phyloP scores from a whole-genome alignment of 371 early-diverging fungal species.

The Haplosporangium sp. region DNA sequence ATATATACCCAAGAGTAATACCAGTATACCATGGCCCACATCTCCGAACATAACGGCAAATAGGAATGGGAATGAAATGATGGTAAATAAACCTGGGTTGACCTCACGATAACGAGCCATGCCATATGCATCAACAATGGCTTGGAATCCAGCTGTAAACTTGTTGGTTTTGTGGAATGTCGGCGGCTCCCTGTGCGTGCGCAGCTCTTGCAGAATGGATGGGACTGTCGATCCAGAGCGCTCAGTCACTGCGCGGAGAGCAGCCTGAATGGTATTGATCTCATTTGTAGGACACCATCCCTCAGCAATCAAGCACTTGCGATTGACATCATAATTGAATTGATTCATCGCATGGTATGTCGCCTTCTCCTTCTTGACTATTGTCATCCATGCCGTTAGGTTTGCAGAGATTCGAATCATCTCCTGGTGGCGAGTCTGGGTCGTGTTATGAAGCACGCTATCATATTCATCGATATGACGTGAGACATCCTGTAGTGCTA shows the following conservation, averaged over 20 bases:
- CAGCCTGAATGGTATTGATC: constrained; percentile 81
- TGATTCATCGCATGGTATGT: constrained; percentile 95
- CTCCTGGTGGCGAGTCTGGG: constrained; percentile 85
- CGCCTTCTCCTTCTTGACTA: constrained; percentile 97
- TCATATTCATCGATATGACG: constrained; percentile 57
- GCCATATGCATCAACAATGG: constrained; percentile 98
- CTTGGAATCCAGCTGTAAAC: constrained; percentile 97
- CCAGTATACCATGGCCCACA: constrained; percentile 96
- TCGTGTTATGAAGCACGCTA: constrained; percentile 84
- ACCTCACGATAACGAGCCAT: constrained; percentile 98
- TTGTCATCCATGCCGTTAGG: constrained; percentile 87
- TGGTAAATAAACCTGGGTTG: constrained; percentile 98
- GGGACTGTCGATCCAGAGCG: constrained; percentile 88
- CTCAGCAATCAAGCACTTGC: constrained; percentile 96
- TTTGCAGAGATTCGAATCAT: constrained; percentile 85
- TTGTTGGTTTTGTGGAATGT: constrained; percentile 97
- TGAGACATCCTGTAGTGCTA: constrained; percentile 60
- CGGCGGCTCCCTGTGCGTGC: constrained; percentile 91
- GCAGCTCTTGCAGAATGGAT: constrained; percentile 86
- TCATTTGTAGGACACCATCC: constrained; percentile 96
- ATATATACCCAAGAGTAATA: constrained; percentile 83
- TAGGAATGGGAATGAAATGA: constrained; percentile 98
- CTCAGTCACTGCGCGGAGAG: constrained; percentile 88
- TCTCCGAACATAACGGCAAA: constrained; percentile 99
- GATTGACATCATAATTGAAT: constrained; percentile 91